A percentile compares a stretch with the other conserved stretches of the same genome.
Evolutionary conservation across 192 early-diverging fungal species (phyloP).

Genomic region (Spizellomyces sp.): DNA sequence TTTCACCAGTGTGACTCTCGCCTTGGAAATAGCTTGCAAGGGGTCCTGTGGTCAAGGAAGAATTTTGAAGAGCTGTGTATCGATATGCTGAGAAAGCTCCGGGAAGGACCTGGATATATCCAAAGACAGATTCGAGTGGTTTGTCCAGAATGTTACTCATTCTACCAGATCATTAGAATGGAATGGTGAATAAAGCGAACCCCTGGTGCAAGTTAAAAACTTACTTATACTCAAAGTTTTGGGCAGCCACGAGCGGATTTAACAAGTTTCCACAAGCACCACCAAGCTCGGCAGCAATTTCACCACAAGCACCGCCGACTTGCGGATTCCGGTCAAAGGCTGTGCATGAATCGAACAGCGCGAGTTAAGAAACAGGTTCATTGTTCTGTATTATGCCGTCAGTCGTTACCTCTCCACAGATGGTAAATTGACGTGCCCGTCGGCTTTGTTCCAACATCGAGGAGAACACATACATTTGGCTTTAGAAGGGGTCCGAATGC

Average conservation of each 20-base stretch:
- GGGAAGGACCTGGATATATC: constrained; percentile 90
- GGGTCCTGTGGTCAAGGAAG: constrained; percentile 70
- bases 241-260: constrained; percentile 76
- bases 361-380: neutral
- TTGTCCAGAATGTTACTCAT: constrained; percentile 89
- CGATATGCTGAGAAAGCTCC: constrained; percentile 87
- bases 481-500: constrained; percentile 49
- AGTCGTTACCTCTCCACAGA: constrained; percentile 56
- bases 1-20: constrained; percentile 42
- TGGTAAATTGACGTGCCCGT: constrained; percentile 69
- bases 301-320: constrained; percentile 80
- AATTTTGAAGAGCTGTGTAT: constrained; percentile 67
- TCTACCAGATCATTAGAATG: constrained; percentile 39
- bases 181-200: neutral
- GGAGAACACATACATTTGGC: constrained; percentile 51
- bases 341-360: neutral
- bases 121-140: constrained; percentile 78
- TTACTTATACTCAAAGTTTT: constrained; percentile 85
- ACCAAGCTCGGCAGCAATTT: constrained; percentile 68
- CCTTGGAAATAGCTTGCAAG: constrained; percentile 74
- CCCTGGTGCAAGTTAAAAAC: neutral
- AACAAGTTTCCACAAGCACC: constrained; percentile 55
- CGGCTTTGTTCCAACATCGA: constrained; percentile 79
- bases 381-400: neutral
- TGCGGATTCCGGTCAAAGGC: constrained; percentile 73